These are phyloP conservation scores for Ramichloridium luteum DNA, from an alignment of 2,329 filamentous ascomycete genomes.

Conservation along the genomic window DNA sequence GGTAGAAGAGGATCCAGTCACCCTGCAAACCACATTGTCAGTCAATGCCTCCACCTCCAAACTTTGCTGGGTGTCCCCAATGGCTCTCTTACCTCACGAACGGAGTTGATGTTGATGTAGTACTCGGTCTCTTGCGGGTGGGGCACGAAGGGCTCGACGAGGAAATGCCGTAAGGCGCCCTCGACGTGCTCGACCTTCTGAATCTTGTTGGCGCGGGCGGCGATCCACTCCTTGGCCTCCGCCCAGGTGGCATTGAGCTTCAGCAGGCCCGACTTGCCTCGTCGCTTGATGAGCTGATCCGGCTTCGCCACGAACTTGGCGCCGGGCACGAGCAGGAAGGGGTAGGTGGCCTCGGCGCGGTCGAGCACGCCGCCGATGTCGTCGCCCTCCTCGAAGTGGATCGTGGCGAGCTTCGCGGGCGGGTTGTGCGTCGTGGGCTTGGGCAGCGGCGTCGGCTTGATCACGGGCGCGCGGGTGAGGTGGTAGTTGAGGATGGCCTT, in stretches of 20 bases:
- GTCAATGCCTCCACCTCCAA: background rate
- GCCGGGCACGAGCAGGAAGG: slow-evolving; percentile 74
- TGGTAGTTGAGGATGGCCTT: slow-evolving; percentile 99
- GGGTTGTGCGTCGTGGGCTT: slow-evolving; percentile 78
- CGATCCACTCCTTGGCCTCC: slow-evolving; percentile 89
- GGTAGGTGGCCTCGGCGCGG: slow-evolving; percentile 92
- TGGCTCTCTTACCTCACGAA: slow-evolving; percentile 75
- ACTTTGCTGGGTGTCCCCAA: too few species aligned
- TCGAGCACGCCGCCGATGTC: slow-evolving; percentile 74
- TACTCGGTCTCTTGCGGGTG: slow-evolving; percentile 94
- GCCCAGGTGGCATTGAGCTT: slow-evolving; percentile 95
- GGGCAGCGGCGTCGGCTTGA: slow-evolving; percentile 94
- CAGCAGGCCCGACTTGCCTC: slow-evolving; percentile 95
- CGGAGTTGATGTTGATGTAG: slow-evolving; percentile 99
- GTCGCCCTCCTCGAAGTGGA: slow-evolving; percentile 85
- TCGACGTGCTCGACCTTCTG: slow-evolving; percentile 87
- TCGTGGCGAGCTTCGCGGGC: slow-evolving; percentile 75
- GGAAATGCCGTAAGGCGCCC: slow-evolving; percentile 83
- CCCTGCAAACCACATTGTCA: slow-evolving; percentile 45
- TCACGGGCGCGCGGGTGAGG: slow-evolving; percentile 90
- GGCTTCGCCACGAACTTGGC: slow-evolving; percentile 97
- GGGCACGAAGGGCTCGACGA: slow-evolving; percentile 96
- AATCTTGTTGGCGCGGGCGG: slow-evolving; percentile 77
- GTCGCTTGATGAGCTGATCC: slow-evolving; percentile 98
- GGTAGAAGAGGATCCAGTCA: slow-evolving; percentile 99